These are phyloP conservation scores for Phycomyces nitens DNA, from an alignment of 192 early-diverging fungal genomes.

Conservation along the genomic window DNA sequence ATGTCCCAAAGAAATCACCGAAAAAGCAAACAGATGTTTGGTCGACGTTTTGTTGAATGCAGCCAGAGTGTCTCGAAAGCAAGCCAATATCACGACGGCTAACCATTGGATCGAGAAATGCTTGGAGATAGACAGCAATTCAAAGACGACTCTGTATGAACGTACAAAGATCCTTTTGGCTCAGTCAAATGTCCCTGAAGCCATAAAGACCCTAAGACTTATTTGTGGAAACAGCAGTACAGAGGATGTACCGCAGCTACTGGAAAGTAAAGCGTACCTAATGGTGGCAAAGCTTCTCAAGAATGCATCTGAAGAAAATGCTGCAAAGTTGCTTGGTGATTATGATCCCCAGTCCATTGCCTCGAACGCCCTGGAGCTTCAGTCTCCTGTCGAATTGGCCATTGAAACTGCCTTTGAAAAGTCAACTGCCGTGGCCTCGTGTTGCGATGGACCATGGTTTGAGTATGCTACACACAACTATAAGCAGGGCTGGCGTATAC, in stretches of 20 bases:
- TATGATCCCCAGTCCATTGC: neutral
- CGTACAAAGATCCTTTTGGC: constrained; percentile 12
- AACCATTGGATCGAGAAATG: constrained; percentile 4
- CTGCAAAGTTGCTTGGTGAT: neutral
- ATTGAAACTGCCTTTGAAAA: constrained; percentile 17
- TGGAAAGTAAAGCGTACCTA: constrained; percentile 16
- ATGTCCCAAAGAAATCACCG: neutral
- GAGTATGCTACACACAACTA: constrained; percentile 56
- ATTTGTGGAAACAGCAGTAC: neutral
- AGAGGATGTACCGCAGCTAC: neutral
- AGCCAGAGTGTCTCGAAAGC: constrained; percentile 11
- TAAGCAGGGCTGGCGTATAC: constrained; percentile 48
- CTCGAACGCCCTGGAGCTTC: neutral
- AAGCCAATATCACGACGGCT: constrained; percentile 9
- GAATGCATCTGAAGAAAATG: constrained; percentile 3
- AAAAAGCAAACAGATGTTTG: neutral
- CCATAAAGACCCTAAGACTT: neutral
- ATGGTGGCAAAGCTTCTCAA: constrained; percentile 17
- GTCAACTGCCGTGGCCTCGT: neutral
- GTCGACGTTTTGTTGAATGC: constrained; percentile 5
- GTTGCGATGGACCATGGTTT: constrained; percentile 48
- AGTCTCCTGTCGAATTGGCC: constrained; percentile 3
- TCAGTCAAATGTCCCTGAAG: neutral
- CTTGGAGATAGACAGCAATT: neutral
- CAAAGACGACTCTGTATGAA: constrained; percentile 5